Evolutionary conservation across 2,329 filamentous ascomycete genomes (phyloP).

Genomic region (Raffaelea arxii): DNA sequence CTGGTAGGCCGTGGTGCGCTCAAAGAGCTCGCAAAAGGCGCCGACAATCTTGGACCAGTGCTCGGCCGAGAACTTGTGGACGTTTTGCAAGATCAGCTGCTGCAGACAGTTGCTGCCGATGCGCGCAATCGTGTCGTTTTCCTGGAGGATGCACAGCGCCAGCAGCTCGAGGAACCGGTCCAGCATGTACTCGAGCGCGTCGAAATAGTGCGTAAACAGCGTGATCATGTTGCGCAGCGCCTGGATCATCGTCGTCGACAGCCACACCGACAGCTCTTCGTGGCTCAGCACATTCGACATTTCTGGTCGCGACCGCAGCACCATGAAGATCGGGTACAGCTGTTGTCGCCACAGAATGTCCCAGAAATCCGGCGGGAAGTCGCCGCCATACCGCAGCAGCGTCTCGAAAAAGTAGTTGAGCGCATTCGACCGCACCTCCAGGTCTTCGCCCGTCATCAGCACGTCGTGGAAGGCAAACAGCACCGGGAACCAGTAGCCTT

Average conservation of each 20-base stretch:
- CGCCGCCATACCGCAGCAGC: slow-evolving; percentile 77
- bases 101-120: slow-evolving; percentile 98
- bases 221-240: slow-evolving; percentile 97
- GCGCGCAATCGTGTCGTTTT: slow-evolving; percentile 95
- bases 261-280: slow-evolving; percentile 95
- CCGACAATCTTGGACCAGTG: slow-evolving; percentile 95
- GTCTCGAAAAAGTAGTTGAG: slow-evolving; percentile 96
- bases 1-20: slow-evolving; percentile 87
- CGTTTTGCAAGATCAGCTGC: slow-evolving; percentile 92
- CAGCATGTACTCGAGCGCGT: slow-evolving; percentile 92
- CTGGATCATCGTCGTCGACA: slow-evolving; percentile 99
- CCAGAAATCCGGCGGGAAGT: slow-evolving; percentile 93
- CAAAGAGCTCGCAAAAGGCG: slow-evolving; percentile 92
- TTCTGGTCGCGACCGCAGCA: slow-evolving; percentile 89
- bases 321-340: slow-evolving; percentile 97
- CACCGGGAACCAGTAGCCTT: slow-evolving; percentile 98
- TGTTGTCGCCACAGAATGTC: slow-evolving; percentile 96
- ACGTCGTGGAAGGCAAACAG: slow-evolving; percentile 98
- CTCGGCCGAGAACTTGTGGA: slow-evolving; percentile 74
- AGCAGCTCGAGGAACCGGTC: slow-evolving; percentile 93
- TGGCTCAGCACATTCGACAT: slow-evolving; percentile 93
- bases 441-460: slow-evolving; percentile 95
- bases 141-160: slow-evolving; percentile 93
- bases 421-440: slow-evolving; percentile 86
- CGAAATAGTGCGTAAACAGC: slow-evolving; percentile 97